phyloP scores from a whole-genome alignment of 208 protist genomes.

The Acanthamoeba sp. region DNA sequence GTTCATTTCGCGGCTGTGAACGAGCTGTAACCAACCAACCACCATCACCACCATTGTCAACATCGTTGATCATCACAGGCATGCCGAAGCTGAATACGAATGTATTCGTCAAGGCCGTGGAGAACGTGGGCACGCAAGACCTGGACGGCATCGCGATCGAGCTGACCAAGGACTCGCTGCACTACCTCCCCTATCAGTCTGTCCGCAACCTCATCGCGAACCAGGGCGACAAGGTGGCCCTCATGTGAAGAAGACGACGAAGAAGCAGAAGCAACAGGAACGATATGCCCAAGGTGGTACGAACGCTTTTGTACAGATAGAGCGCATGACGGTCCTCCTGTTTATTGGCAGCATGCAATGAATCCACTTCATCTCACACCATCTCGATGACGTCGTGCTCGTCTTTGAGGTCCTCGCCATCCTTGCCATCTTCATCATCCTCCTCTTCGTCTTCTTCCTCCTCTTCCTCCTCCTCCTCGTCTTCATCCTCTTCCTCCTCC shows the following conservation, averaged over 20 bases:
- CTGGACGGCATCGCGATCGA: constrained; percentile 22
- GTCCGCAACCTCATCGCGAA: background rate
- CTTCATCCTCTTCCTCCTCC: background rate
- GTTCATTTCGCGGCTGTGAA: background rate
- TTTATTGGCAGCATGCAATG: constrained; percentile 14
- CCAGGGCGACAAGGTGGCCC: constrained; percentile 25
- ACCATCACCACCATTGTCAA: too few species aligned
- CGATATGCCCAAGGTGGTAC: too few species aligned
- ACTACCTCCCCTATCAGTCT: constrained; percentile 20
- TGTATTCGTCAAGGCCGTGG: background rate
- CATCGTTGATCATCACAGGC: background rate
- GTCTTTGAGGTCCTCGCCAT: background rate
- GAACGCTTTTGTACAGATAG: background rate
- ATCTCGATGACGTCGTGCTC: constrained; percentile 46
- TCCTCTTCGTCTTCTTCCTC: background rate
- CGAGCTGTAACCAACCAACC: too few species aligned
- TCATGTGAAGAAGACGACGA: background rate
- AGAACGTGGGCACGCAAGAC: constrained; percentile 8
- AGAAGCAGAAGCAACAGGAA: background rate
- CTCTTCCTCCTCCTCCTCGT: background rate
- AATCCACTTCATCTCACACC: constrained; percentile 29
- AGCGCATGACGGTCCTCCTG: background rate
- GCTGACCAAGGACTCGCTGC: constrained; percentile 4
- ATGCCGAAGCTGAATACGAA: constrained; percentile 39
- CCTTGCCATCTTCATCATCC: background rate